These are phyloP conservation scores for Penicillium ucsense DNA, from an alignment of 495 filamentous ascomycete species.

Conservation along the genomic window DNA sequence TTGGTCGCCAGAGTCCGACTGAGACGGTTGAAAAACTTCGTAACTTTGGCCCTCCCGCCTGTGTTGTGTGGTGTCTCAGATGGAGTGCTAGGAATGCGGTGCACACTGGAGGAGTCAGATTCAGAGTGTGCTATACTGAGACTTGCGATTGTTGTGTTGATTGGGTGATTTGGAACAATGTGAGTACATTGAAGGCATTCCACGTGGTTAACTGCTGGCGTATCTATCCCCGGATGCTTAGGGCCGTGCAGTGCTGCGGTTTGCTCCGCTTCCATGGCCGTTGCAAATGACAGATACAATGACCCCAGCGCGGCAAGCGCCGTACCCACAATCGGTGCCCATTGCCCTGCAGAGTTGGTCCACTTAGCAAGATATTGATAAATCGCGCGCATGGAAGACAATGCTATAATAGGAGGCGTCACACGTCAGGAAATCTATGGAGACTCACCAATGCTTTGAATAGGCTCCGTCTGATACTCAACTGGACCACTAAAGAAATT, in stretches of 20 bases:
- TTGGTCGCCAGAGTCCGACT: constrained; percentile 32
- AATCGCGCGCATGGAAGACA: too few species aligned
- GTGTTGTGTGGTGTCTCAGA: constrained; percentile 6
- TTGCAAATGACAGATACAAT: constrained; percentile 37
- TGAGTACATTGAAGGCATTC: neutral
- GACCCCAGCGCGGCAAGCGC: constrained; percentile 45
- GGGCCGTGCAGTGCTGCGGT: neutral
- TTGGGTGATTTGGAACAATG: neutral
- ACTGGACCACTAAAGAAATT: constrained; percentile 48
- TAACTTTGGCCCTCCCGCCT: constrained; percentile 31
- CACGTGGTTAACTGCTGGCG: neutral
- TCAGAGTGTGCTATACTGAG: neutral
- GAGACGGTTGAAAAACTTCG: constrained; percentile 21
- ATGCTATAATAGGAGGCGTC: too few species aligned
- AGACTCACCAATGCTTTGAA: constrained; percentile 41
- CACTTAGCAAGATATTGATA: too few species aligned
- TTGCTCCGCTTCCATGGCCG: constrained; percentile 17
- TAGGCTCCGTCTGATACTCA: constrained; percentile 44
- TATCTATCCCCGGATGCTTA: neutral
- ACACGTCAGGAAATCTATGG: too few species aligned
- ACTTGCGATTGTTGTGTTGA: neutral
- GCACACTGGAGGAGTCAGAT: neutral
- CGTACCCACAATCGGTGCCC: constrained; percentile 47
- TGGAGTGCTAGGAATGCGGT: constrained; percentile 6
- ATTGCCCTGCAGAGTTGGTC: constrained; percentile 32